Percentiles rank a stretch among this genome's conserved stretches.
These are phyloP conservation scores for Tylopilus sp. DNA, from an alignment of 768 basidiomycete species.

Conservation along the genomic window DNA sequence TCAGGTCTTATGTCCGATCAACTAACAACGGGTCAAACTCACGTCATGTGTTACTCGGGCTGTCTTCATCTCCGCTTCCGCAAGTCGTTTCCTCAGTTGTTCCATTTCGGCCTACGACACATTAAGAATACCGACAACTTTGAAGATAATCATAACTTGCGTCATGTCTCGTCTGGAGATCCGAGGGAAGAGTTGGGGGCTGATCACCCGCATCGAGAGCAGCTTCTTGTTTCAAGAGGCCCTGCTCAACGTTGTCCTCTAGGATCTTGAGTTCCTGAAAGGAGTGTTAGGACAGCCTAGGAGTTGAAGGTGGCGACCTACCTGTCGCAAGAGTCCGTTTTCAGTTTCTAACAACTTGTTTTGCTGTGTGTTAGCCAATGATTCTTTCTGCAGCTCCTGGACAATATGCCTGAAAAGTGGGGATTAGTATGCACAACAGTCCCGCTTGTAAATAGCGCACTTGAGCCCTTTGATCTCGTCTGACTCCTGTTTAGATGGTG, in stretches of 20 bases:
- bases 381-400: constrained; percentile 85
- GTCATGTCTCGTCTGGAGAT: constrained; percentile 51
- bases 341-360: constrained; percentile 74
- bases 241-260: constrained; percentile 71
- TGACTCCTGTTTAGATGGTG: constrained; percentile 50
- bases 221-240: constrained; percentile 50
- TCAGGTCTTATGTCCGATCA: constrained; percentile 1
- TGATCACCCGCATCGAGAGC: constrained; percentile 25
- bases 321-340: constrained; percentile 74
- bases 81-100: constrained; percentile 63
- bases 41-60: constrained; percentile 68
- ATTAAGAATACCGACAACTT: neutral
- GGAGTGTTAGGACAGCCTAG: neutral
- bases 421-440: neutral
- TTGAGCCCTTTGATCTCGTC: constrained; percentile 81
- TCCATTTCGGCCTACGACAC: constrained; percentile 56
- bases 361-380: constrained; percentile 53
- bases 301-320: constrained; percentile 20
- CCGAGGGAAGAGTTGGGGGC: constrained; percentile 17
- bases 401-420: constrained; percentile 65
- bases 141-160: constrained; percentile 30
- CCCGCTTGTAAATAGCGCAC: constrained; percentile 34
- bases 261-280: constrained; percentile 69
- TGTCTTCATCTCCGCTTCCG: constrained; percentile 73
- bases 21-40: constrained; percentile 22